These are phyloP conservation scores for Capniomyces stellatus DNA, from an alignment of 371 early-diverging fungal genomes.

Conservation along the genomic window DNA sequence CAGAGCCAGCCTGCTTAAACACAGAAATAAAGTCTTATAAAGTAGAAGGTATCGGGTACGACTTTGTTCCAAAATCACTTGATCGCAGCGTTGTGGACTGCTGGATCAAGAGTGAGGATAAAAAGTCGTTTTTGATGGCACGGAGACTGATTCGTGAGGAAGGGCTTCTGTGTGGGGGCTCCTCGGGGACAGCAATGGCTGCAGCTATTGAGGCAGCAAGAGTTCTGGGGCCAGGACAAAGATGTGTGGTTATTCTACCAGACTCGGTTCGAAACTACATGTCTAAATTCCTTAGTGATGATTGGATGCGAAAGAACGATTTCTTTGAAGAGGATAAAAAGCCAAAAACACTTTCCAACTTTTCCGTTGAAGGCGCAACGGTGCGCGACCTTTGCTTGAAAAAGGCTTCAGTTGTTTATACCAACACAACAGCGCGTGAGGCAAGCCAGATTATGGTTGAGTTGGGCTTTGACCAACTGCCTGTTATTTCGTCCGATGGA, in stretches of 20 bases:
- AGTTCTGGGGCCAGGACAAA: slow-evolving; percentile 62
- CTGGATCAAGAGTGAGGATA: slow-evolving; percentile 90
- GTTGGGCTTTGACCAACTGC: slow-evolving; percentile 86
- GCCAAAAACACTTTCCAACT: too few relatives aligned
- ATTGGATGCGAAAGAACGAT: slow-evolving; percentile 79
- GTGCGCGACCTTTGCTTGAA: slow-evolving; percentile 60
- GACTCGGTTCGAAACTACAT: slow-evolving; percentile 97
- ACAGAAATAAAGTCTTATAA: slow-evolving; percentile 30
- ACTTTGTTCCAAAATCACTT: slow-evolving; percentile 86
- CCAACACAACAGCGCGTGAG: slow-evolving; percentile 45
- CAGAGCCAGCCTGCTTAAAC: slow-evolving; percentile 70
- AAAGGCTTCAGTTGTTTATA: slow-evolving; percentile 56
- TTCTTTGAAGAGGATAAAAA: too few relatives aligned
- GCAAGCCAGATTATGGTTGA: slow-evolving; percentile 73
- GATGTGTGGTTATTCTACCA: slow-evolving; percentile 81
- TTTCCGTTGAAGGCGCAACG: slow-evolving; percentile 46
- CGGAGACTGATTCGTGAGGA: slow-evolving; percentile 90
- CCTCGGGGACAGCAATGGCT: slow-evolving; percentile 81
- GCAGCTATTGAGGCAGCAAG: slow-evolving; percentile 73
- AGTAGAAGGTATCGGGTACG: slow-evolving; percentile 96
- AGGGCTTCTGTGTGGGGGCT: slow-evolving; percentile 85
- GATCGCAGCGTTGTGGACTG: slow-evolving; percentile 65
- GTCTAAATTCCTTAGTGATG: slow-evolving; percentile 89
- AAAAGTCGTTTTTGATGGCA: slow-evolving; percentile 83
- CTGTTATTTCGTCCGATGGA: slow-evolving; percentile 48